A percentile compares a stretch with the other conserved stretches of the same genome.
Evolutionary conservation across 2,329 filamentous ascomycete species (phyloP).

Genomic region (Hypoxylon sp.): DNA sequence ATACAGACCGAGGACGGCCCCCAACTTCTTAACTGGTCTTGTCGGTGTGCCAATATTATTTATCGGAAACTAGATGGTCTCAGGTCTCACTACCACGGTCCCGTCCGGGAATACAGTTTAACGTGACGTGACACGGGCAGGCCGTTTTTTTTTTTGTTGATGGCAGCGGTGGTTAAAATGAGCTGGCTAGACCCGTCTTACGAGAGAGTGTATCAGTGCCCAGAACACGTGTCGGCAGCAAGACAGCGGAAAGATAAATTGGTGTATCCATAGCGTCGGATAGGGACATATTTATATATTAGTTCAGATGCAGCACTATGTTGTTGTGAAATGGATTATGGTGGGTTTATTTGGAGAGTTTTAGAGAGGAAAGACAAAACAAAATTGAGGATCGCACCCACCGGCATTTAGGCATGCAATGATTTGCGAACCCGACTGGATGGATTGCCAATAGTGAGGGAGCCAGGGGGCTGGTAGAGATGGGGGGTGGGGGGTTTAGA

Average conservation of each 20-base stretch:
- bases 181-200: conserved; percentile 29
- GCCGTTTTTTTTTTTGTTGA: conserved; percentile 31
- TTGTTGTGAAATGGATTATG: conserved; percentile 4
- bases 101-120: conserved; percentile 27
- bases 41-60: conserved; percentile 27
- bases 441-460: conserved; percentile 41
- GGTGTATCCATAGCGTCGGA: conserved; percentile 32
- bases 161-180: conserved; percentile 4
- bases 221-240: conserved; percentile 41
- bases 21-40: conserved; percentile 37
- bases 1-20: conserved; percentile 32
- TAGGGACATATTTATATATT: conserved; percentile 34
- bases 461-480: conserved; percentile 42
- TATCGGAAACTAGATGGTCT: conserved; percentile 38
- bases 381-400: conserved; percentile 18
- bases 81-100: conserved; percentile 21
- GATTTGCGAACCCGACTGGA: conserved; percentile 41
- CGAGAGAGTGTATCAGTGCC: conserved; percentile 14
- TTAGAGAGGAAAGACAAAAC: conserved; percentile 6
- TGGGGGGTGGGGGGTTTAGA: conserved; percentile 29
- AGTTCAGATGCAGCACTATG: conserved; percentile 15
- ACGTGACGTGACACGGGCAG: conserved; percentile 32
- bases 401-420: conserved; percentile 20
- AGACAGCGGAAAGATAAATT: conserved; percentile 33
- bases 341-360: conserved; percentile 11